phyloP scores from a whole-genome alignment of 192 early-diverging fungal genomes.

The Backusella circina region DNA sequence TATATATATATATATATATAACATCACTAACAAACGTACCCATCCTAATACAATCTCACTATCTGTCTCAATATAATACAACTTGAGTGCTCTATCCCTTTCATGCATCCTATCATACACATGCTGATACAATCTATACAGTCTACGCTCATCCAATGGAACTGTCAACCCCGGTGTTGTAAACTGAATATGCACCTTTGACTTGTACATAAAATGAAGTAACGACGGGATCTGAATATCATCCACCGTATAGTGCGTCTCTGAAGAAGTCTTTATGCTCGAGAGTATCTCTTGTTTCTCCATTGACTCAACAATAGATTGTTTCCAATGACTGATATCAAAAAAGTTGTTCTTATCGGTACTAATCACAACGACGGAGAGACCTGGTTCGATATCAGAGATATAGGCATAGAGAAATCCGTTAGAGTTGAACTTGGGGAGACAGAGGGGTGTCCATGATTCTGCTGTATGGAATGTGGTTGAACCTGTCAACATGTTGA shows the following conservation, averaged over 20 bases:
- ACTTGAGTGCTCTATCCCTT: constrained; percentile 45
- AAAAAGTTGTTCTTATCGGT: constrained; percentile 84
- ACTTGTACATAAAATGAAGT: constrained; percentile 73
- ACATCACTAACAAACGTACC: constrained; percentile 54
- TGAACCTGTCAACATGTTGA: constrained; percentile 77
- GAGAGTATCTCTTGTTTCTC: constrained; percentile 20
- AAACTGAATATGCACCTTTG: constrained; percentile 59
- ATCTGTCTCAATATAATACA: constrained; percentile 47
- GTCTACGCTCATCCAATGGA: constrained; percentile 59
- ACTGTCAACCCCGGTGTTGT: constrained; percentile 56
- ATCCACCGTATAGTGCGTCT: constrained; percentile 47
- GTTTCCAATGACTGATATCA: constrained; percentile 67
- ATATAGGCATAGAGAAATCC: constrained; percentile 90
- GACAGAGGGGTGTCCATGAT: constrained; percentile 92
- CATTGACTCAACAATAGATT: constrained; percentile 57
- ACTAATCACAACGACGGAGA: constrained; percentile 72
- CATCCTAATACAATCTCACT: constrained; percentile 60
- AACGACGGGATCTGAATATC: constrained; percentile 61
- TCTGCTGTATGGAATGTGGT: constrained; percentile 76
- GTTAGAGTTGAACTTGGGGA: constrained; percentile 85
- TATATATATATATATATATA: too few species aligned
- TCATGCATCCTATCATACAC: constrained; percentile 56
- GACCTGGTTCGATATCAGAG: constrained; percentile 68
- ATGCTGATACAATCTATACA: constrained; percentile 57
- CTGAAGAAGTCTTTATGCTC: constrained; percentile 41